Base-by-base conservation (phyloP, 768 basidiomycete species). In the Sarcodon aspratus region DNA sequence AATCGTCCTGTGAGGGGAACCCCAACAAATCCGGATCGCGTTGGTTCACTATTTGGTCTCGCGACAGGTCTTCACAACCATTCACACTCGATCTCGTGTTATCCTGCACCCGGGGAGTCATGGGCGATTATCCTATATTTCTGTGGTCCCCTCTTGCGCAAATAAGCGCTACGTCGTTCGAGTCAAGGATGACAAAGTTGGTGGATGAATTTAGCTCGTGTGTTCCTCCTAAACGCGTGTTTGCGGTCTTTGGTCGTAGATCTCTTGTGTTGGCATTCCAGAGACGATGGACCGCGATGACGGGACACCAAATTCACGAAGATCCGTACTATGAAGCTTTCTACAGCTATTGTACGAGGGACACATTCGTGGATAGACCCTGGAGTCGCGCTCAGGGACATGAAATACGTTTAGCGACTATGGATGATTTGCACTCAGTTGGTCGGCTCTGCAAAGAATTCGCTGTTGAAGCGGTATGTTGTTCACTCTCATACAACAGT, bases 91-190 rank as follows among this genome's bases (percentile, higher is more conserved):
- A 74, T 21, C 52, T 76, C 37, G 65, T 73, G 36, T 47, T 80
- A 40, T 66, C 76, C 10, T 79, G 76, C 54, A 67, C 71, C 45
- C 61, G 61, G 43, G 70, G 66, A 50, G 65, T 63, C 15, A 52
- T 69, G 40, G 72, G 77, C 45, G 63, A 71, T 43, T 67, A 76
- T 47, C 79, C 77, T 31, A 61, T 78, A 48, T 80, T 79, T 58
- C 53, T 79, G 36, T 78, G 73, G 71, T 63, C 68, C 13, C 62
- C 68, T 7, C 62, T 60, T 17, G 57, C 49, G 42, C 51, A 57
- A 12, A 54, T 57, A 49, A 48, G 56, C 2, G 49, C 63, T 15
- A 54, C 67, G 12, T 66, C 63, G 63, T 57, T 73, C 32, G 46
- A 38, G 6, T 63, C 62, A 40, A 68, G 71, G 10, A 53, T 75